Evolutionary conservation across 208 protist genomes (phyloP).

Genomic region (Sergeia podlipaevii): DNA sequence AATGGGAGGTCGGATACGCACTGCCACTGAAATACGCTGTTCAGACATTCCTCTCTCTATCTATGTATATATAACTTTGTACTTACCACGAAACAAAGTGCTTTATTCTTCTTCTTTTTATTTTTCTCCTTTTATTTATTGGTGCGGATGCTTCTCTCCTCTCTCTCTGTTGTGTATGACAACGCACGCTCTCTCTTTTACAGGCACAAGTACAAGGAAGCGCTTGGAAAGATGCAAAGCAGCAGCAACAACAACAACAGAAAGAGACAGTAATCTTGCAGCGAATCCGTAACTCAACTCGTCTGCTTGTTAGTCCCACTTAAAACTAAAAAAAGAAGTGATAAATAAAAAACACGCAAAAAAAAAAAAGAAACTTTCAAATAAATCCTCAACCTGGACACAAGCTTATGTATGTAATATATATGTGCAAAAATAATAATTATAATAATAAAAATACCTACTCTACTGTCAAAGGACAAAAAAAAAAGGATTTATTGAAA

Average conservation of each 20-base stretch:
- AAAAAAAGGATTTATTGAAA: background rate
- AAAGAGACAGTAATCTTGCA: background rate
- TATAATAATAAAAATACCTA: background rate
- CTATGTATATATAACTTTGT: too few species aligned
- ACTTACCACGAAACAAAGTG: too few species aligned
- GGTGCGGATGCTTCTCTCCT: background rate
- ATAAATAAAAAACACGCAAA: constrained; percentile 3
- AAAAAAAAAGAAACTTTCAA: constrained; percentile 6
- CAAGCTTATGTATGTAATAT: too few species aligned
- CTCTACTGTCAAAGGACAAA: background rate
- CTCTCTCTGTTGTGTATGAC: too few species aligned
- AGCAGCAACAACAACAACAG: background rate
- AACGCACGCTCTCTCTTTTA: too few species aligned
- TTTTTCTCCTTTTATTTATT: constrained; percentile 11
- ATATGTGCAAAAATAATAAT: too few species aligned
- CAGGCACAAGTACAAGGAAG: too few species aligned
- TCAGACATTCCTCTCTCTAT: too few species aligned
- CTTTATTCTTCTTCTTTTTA: background rate
- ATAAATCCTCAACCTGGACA: too few species aligned
- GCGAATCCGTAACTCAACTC: background rate
- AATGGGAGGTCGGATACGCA: constrained; percentile 77
- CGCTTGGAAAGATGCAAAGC: background rate
- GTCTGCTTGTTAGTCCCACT: background rate
- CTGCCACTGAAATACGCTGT: constrained; percentile 70
- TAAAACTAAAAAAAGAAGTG: background rate